phyloP scores from a whole-genome alignment of 192 early-diverging fungal genomes.

The Entomortierella beljakovae region DNA sequence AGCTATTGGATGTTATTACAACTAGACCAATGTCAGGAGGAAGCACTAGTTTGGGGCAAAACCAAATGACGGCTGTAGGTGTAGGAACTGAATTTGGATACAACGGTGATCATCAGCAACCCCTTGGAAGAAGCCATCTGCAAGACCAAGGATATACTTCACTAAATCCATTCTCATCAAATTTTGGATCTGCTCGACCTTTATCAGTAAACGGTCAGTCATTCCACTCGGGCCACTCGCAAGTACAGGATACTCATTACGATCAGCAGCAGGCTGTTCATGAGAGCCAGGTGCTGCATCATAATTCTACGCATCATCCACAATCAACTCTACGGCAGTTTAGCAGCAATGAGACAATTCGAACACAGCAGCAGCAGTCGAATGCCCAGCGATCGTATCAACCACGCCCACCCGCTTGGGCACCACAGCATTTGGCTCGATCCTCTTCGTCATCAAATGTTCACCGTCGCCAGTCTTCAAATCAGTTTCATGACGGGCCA shows the following conservation, averaged over 20 bases:
- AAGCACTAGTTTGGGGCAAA: not conserved
- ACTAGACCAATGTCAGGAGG: slow-evolving; percentile 47
- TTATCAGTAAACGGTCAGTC: slow-evolving; percentile 9
- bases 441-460: slow-evolving; percentile 25
- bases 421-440: slow-evolving; percentile 23
- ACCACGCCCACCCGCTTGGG: slow-evolving; percentile 40
- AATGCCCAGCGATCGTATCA: slow-evolving; percentile 7
- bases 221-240: not conserved
- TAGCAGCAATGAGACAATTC: not conserved
- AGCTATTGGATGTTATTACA: slow-evolving; percentile 37
- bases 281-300: slow-evolving; percentile 24
- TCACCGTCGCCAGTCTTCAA: slow-evolving; percentile 33
- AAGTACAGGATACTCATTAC: not conserved
- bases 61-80: not conserved
- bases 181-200: not conserved
- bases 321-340: slow-evolving; percentile 4
- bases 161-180: slow-evolving; percentile 13
- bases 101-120: not conserved
- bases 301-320: slow-evolving; percentile 42
- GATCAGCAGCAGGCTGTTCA: not conserved
- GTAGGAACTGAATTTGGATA: slow-evolving; percentile 12
- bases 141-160: slow-evolving; percentile 12
- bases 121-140: not conserved
- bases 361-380: slow-evolving; percentile 16
- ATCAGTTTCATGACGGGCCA: slow-evolving; percentile 6